Percentiles rank a stretch among this genome's conserved stretches.
phyloP scores from a whole-genome alignment of 768 basidiomycete genomes.

The Xerocomellus intermedius region DNA sequence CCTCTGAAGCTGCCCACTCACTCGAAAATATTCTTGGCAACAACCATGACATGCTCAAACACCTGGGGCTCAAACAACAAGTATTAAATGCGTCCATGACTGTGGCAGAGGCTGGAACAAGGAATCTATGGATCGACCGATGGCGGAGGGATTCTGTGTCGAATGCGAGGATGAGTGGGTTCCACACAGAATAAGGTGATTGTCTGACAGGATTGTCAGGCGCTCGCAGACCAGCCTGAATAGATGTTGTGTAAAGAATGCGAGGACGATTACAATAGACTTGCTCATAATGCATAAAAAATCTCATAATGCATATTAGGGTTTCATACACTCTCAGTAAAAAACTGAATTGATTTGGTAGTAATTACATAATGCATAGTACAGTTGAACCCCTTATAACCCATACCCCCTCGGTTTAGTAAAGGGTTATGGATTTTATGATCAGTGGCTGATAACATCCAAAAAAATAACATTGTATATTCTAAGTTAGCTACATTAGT shows the following conservation, averaged over 20 bases:
- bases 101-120: constrained; percentile 65
- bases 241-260: constrained; percentile 72
- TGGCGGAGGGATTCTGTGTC: constrained; percentile 67
- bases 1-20: constrained; percentile 51
- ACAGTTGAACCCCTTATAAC: too few relatives aligned
- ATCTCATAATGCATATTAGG: too few relatives aligned
- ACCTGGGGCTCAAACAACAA: constrained; percentile 38
- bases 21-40: constrained; percentile 68
- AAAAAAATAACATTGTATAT: too few relatives aligned
- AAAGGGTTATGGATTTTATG: too few relatives aligned
- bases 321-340: too few relatives aligned
- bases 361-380: too few relatives aligned
- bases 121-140: constrained; percentile 46
- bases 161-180: constrained; percentile 76
- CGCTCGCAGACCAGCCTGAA: constrained; percentile 71
- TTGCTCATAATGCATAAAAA: too few relatives aligned
- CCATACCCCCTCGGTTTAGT: too few relatives aligned
- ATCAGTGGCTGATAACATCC: too few relatives aligned
- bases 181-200: background rate
- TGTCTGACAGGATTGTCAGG: background rate
- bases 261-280: constrained; percentile 64
- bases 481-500: too few relatives aligned
- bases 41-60: constrained; percentile 61
- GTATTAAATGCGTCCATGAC: constrained; percentile 34
- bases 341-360: too few relatives aligned